These are phyloP conservation scores for Bryoglossum gracile DNA, from an alignment of 495 filamentous ascomycete genomes.

Conservation along the genomic window DNA sequence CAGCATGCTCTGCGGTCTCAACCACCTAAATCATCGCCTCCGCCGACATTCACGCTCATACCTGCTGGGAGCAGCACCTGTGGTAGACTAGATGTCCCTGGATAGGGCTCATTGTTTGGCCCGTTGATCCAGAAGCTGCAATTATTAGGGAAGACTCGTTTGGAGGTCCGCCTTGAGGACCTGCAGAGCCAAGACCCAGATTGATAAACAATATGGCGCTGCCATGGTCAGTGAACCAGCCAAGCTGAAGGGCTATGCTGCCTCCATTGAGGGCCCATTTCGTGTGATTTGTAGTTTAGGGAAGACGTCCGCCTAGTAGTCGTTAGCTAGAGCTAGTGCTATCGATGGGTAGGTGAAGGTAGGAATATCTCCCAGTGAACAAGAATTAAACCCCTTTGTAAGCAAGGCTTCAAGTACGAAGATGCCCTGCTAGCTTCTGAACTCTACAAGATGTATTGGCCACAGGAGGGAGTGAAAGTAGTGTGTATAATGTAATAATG, in stretches of 20 bases:
- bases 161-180: slow-evolving; percentile 48
- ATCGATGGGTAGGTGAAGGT: too few relatives aligned
- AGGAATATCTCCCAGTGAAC: too few relatives aligned
- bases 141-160: slow-evolving; percentile 87
- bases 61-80: slow-evolving; percentile 75
- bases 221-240: slow-evolving; percentile 86
- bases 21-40: slow-evolving; percentile 88
- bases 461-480: too few relatives aligned
- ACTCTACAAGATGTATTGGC: too few relatives aligned
- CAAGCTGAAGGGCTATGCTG: slow-evolving; percentile 75
- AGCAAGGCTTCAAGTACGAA: too few relatives aligned
- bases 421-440: too few relatives aligned
- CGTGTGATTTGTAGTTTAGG: slow-evolving; percentile 69
- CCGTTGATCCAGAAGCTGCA: slow-evolving; percentile 73
- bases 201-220: slow-evolving; percentile 86
- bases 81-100: slow-evolving; percentile 78
- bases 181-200: slow-evolving; percentile 68
- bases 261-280: slow-evolving; percentile 85
- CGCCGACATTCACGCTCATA: slow-evolving; percentile 62
- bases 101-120: slow-evolving; percentile 68
- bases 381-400: too few relatives aligned
- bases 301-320: slow-evolving; percentile 70
- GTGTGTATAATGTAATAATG: too few relatives aligned
- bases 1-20: slow-evolving; percentile 79
- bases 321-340: too few relatives aligned